phyloP scores from a whole-genome alignment of 768 basidiomycete genomes.

The Dacryopinax spathularia region DNA sequence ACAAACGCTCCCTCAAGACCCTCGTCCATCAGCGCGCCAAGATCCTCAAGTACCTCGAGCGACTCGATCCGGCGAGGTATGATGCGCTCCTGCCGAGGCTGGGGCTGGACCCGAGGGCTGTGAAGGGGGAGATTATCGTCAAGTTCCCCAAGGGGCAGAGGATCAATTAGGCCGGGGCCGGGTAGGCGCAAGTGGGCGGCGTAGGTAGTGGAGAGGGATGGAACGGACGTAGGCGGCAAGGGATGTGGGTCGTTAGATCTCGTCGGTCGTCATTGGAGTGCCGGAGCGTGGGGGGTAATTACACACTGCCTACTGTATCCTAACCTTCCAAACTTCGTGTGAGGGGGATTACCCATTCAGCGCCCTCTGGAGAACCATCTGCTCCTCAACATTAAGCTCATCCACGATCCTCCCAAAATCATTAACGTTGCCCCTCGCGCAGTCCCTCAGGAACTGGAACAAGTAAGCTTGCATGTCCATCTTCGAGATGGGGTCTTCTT shows the following conservation, averaged over 20 bases:
- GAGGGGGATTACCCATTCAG: neutral
- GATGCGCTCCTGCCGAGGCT: slow-evolving; percentile 55
- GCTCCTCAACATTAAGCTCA: slow-evolving; percentile 57
- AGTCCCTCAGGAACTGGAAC: slow-evolving; percentile 54
- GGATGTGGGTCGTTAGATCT: too few species aligned
- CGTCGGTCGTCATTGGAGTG: neutral
- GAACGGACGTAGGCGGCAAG: too few species aligned
- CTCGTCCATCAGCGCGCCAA: slow-evolving; percentile 76
- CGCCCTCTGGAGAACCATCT: slow-evolving; percentile 34
- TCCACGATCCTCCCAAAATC: slow-evolving; percentile 50
- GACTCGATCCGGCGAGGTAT: slow-evolving; percentile 51
- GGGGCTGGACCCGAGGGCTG: slow-evolving; percentile 60
- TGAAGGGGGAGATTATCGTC: slow-evolving; percentile 82
- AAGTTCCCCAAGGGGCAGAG: neutral
- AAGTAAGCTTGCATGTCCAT: slow-evolving; percentile 77
- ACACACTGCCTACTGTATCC: too few species aligned
- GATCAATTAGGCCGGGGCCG: too few species aligned
- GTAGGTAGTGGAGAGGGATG: too few species aligned
- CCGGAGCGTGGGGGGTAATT: too few species aligned
- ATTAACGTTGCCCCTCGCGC: slow-evolving; percentile 44
- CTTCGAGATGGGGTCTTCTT: slow-evolving; percentile 69
- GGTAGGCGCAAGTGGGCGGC: too few species aligned
- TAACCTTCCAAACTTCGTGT: too few species aligned
- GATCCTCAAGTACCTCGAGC: slow-evolving; percentile 63
- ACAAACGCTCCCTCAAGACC: slow-evolving; percentile 56